These are phyloP conservation scores for Mytilinidion resinicola DNA, from an alignment of 495 filamentous ascomycete species.

Conservation along the genomic window DNA sequence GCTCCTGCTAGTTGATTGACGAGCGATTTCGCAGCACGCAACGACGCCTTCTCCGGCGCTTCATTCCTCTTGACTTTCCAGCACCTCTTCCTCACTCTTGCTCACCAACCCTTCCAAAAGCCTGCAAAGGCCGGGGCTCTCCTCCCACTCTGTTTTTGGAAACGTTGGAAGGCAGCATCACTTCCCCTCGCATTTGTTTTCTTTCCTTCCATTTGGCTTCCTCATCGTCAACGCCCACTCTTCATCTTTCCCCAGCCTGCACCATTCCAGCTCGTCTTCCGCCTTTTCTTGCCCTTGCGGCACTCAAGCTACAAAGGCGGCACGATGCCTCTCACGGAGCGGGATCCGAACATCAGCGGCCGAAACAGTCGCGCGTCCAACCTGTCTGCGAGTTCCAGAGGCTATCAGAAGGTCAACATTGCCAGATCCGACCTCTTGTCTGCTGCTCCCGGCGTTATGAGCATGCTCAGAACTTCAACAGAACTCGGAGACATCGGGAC, in stretches of 20 bases:
- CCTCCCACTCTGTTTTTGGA: neutral
- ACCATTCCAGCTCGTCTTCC: conserved; percentile 1
- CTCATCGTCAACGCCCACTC: neutral
- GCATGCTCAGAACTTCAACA: conserved; percentile 65
- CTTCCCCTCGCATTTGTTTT: neutral
- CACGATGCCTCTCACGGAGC: conserved; percentile 39
- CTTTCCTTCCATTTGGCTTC: neutral
- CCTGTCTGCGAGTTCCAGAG: conserved; percentile 30
- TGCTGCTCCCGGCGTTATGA: conserved; percentile 34
- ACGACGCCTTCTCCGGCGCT: too few species aligned
- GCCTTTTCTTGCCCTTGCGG: neutral
- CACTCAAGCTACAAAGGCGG: conserved; percentile 15
- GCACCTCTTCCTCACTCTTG: conserved; percentile 1
- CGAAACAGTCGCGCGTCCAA: conserved; percentile 37
- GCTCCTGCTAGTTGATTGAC: too few species aligned
- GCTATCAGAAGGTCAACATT: neutral
- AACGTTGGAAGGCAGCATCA: neutral
- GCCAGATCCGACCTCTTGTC: conserved; percentile 22
- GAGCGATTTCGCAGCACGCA: too few species aligned
- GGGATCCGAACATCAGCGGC: conserved; percentile 35
- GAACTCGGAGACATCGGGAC: conserved; percentile 62
- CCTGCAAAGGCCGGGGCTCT: neutral
- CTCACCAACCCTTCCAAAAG: too few species aligned
- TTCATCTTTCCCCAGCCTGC: neutral
- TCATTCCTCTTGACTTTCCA: conserved; percentile 11